These are phyloP conservation scores for Daldinia grandis DNA, from an alignment of 495 filamentous ascomycete genomes.

Conservation along the genomic window DNA sequence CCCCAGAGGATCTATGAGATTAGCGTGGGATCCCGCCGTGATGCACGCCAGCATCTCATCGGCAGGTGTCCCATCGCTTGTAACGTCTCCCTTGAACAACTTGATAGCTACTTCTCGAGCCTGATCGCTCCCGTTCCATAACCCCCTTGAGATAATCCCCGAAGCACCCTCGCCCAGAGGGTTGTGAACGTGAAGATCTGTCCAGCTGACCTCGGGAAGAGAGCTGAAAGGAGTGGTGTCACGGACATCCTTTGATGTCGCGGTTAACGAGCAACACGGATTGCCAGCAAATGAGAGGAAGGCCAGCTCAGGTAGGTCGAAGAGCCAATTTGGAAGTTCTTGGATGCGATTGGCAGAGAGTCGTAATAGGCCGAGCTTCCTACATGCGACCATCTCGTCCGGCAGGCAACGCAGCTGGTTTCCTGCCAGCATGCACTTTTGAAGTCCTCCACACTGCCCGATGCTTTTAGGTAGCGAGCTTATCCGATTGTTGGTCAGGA, in stretches of 20 bases:
- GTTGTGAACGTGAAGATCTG: constrained; percentile 46
- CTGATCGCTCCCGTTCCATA: constrained; percentile 43
- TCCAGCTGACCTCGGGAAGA: constrained; percentile 51
- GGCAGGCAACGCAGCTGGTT: constrained; percentile 51
- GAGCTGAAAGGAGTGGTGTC: constrained; percentile 27
- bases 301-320: constrained; percentile 53
- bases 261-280: constrained; percentile 45
- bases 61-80: constrained; percentile 52
- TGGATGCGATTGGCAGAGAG: constrained; percentile 52
- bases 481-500: constrained; percentile 55
- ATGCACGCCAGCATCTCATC: constrained; percentile 57
- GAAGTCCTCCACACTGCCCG: constrained; percentile 49
- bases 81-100: constrained; percentile 52
- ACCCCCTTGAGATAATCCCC: constrained; percentile 50
- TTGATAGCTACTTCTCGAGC: constrained; percentile 56
- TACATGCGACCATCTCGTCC: constrained; percentile 50
- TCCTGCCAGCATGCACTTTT: constrained; percentile 56
- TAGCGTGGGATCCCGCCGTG: constrained; percentile 54
- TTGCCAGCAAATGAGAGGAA: constrained; percentile 58
- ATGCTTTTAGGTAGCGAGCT: constrained; percentile 49
- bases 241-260: constrained; percentile 27
- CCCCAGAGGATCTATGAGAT: constrained; percentile 54
- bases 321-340: constrained; percentile 52
- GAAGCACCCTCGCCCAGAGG: constrained; percentile 50
- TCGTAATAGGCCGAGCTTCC: constrained; percentile 53